Base-by-base conservation (phyloP, 2,329 filamentous ascomycete species). In the Drechslera avenae region DNA sequence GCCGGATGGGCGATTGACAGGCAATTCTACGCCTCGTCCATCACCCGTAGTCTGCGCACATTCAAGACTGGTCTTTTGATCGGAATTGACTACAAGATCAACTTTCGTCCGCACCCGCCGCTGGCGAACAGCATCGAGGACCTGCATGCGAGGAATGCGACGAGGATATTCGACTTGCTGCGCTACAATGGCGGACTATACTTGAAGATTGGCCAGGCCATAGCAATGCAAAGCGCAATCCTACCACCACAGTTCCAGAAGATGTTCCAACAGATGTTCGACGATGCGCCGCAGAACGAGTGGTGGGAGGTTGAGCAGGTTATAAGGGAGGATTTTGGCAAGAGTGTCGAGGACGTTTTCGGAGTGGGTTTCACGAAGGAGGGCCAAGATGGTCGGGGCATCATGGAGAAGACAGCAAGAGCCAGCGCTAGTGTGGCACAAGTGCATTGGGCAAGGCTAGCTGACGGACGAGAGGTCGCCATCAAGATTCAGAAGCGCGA, bases 201-300 rank as follows among this genome's bases (percentile, higher is more conserved):
- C 70, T 81, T 97, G 69, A 99, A 99, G 81, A 97, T 99, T 51
- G 94, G 94, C 0, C 94, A 99, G 79, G 94, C 94, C 4, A 93
- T 99, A 61, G 94, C 93, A 12, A 97, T 97, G 94, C 94, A 99
- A 79, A 93, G 89, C 61, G 93, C 93, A 0, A 86, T 97, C 19
- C 77, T 99, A 55, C 94, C 94, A 19, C 90, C 92, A 0, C 91
- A 96, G 74, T 97, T 97, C 64, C 91, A 96, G 78, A 86, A 87
- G 67, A 97, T 97, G 91, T 99, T 99, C 70, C 81, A 88, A 17
- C 84, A 88, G 66, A 97, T 99, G 91, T 99, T 97, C 71, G 94
- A 97, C 71, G 93, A 97, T 77, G 94, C 94, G 56, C 92, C 93
- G 31, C 92, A 97, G 79, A 94, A 96, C 70, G 81, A 83, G 34